These are phyloP conservation scores for Jatropha multifida DNA, from an alignment of 441 rosid species.

Conservation along the genomic window DNA sequence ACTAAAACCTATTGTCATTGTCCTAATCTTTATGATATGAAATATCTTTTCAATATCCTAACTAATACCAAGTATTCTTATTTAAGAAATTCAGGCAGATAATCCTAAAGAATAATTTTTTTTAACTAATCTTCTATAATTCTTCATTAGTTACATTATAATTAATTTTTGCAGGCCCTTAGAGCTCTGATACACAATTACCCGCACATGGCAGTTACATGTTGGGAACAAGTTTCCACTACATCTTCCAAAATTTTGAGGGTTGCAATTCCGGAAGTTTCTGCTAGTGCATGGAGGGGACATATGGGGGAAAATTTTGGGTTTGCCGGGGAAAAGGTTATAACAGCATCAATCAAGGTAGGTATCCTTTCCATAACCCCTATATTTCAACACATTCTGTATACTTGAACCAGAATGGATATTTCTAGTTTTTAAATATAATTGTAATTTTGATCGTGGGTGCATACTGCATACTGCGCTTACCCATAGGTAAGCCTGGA, in stretches of 20 bases:
- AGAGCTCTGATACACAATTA: slow-evolving; percentile 81
- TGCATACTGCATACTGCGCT: neutral
- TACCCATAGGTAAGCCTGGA: neutral
- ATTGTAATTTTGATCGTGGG: neutral
- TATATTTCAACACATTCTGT: neutral
- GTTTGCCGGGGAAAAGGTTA: slow-evolving; percentile 68
- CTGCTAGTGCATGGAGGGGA: slow-evolving; percentile 50
- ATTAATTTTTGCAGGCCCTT: slow-evolving; percentile 59
- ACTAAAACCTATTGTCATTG: neutral
- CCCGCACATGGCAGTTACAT: slow-evolving; percentile 56
- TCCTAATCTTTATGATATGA: neutral
- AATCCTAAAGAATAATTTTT: neutral
- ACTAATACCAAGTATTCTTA: neutral
- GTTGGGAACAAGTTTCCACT: slow-evolving; percentile 62
- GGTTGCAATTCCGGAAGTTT: slow-evolving; percentile 43
- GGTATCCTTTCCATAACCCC: slow-evolving; percentile 3
- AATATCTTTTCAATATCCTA: neutral
- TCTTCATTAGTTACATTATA: neutral
- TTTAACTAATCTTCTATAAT: neutral
- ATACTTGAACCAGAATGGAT: neutral
- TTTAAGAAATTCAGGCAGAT: neutral
- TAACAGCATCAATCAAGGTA: slow-evolving; percentile 78
- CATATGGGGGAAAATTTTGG: slow-evolving; percentile 47
- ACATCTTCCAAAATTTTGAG: slow-evolving; percentile 49
- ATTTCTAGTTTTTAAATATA: neutral